phyloP scores from a whole-genome alignment of 2,329 filamentous ascomycete species.

The Chrysoporthe austroafricana region DNA sequence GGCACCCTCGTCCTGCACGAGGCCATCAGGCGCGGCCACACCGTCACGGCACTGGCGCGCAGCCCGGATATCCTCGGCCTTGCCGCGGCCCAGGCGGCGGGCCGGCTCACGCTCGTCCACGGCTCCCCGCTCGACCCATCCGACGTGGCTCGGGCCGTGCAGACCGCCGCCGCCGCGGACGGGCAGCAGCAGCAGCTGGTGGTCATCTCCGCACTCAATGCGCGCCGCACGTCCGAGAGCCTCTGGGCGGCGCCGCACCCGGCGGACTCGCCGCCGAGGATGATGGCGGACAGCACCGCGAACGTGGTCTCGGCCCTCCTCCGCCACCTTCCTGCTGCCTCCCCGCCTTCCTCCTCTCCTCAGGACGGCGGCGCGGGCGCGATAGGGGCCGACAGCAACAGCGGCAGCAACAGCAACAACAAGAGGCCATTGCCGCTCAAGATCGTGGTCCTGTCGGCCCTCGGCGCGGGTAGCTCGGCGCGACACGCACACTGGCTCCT shows the following conservation, averaged over 20 bases:
- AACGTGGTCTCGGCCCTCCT: not conserved
- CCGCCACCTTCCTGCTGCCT: not conserved
- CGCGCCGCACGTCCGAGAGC: conserved; percentile 44
- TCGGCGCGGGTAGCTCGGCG: conserved; percentile 53
- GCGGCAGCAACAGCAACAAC: too few species aligned
- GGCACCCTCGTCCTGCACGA: conserved; percentile 47
- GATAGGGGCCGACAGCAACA: too few species aligned
- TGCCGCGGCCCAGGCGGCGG: not conserved
- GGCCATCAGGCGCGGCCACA: conserved; percentile 43
- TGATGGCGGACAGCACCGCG: conserved; percentile 38
- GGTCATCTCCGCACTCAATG: conserved; percentile 46
- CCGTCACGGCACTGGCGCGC: conserved; percentile 45
- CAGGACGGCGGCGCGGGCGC: too few species aligned
- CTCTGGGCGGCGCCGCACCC: conserved; percentile 42
- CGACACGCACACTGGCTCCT: conserved; percentile 45
- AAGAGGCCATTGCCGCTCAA: conserved; percentile 33
- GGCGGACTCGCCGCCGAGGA: conserved; percentile 41
- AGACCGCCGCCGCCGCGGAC: conserved; percentile 32
- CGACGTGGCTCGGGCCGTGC: conserved; percentile 35
- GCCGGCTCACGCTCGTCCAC: conserved; percentile 37
- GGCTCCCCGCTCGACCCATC: conserved; percentile 42
- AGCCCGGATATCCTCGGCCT: conserved; percentile 34
- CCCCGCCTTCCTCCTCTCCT: too few species aligned
- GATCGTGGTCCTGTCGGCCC: conserved; percentile 54
- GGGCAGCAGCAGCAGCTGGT: conserved; percentile 24